These are phyloP conservation scores for Solanum ahanhuiri DNA, from an alignment of 257 asterid species.

Conservation along the genomic window DNA sequence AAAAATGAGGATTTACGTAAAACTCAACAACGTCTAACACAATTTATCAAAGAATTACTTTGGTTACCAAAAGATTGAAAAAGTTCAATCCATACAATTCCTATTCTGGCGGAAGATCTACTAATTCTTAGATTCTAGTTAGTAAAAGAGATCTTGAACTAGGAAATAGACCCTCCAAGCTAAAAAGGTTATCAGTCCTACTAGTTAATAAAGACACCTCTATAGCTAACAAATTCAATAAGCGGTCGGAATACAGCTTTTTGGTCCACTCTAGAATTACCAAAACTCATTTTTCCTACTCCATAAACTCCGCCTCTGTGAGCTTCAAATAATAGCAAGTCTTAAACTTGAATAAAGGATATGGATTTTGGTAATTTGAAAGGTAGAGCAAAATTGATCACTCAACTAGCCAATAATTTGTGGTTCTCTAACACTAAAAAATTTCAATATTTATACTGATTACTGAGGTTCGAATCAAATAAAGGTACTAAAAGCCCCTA, in stretches of 20 bases:
- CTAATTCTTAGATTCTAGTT: not conserved
- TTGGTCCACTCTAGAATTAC: not conserved
- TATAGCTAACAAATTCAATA: not conserved
- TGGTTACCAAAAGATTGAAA: not conserved
- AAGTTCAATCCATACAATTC: not conserved
- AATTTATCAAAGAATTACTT: not conserved
- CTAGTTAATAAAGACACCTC: not conserved
- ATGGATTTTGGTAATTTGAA: not conserved
- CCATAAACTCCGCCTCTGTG: not conserved
- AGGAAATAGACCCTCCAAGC: not conserved
- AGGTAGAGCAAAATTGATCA: not conserved
- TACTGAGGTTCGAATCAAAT: not conserved
- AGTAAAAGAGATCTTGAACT: not conserved
- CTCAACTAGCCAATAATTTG: not conserved
- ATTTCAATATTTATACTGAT: not conserved
- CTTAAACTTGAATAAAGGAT: not conserved
- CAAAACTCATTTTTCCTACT: not conserved
- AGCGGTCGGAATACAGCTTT: not conserved
- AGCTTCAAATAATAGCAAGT: not conserved
- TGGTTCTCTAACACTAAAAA: not conserved
- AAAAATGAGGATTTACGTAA: not conserved
- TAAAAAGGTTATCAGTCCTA: not conserved
- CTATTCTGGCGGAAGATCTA: not conserved
- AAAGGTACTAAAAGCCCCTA: not conserved
- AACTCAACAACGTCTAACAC: not conserved